Percentiles rank a stretch among this genome's conserved stretches.
phyloP scores from a whole-genome alignment of 306 rosid genomes.

The Hylodesmum podocarpum region DNA sequence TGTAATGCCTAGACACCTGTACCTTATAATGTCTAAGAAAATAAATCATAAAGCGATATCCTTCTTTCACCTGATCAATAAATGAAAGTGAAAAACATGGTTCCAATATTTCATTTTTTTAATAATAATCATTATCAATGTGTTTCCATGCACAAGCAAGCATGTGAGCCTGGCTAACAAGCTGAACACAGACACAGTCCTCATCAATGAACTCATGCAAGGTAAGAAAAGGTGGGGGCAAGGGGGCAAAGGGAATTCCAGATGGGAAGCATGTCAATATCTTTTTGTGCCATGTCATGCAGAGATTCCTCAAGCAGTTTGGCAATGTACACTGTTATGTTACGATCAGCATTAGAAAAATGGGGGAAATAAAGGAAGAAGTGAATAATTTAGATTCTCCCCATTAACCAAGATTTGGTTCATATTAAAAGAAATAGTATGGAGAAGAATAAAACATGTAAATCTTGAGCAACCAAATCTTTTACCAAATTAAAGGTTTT shows the following conservation, averaged over 20 bases:
- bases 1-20: neutral
- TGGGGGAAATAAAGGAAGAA: neutral
- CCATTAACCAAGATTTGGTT: neutral
- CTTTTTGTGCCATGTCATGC: constrained; percentile 3
- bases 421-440: neutral
- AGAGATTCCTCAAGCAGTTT: neutral
- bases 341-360: neutral
- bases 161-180: neutral
- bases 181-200: neutral
- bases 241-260: neutral
- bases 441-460: neutral
- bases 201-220: neutral
- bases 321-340: neutral
- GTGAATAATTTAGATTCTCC: neutral
- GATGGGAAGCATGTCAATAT: neutral
- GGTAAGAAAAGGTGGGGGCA: too few species aligned
- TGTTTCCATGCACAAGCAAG: neutral
- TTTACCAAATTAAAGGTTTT: neutral
- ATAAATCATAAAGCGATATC: constrained; percentile 1
- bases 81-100: neutral
- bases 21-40: neutral
- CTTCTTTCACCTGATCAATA: neutral
- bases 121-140: neutral
- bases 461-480: neutral
- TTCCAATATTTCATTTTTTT: neutral